Percentiles rank a stretch among this genome's conserved stretches.
Conservation (phyloP, 2,329 filamentous ascomycete genomes). For the Diaporthe helianthi region DNA sequence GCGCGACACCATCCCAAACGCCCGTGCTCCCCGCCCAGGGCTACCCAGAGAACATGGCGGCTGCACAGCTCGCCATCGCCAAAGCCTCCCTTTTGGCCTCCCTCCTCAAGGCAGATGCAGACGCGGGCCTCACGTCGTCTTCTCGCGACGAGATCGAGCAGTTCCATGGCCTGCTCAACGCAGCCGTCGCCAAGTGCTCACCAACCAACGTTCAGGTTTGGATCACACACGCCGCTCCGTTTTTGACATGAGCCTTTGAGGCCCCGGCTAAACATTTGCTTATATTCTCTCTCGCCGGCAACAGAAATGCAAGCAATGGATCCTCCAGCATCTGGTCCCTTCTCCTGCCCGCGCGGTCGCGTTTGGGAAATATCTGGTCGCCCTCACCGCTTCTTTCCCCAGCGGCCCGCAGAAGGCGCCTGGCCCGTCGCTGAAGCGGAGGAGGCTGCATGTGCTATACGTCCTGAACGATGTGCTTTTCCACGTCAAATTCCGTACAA, state of each 20-base stretch:
- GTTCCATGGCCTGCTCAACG: constrained; percentile 72
- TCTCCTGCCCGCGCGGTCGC: constrained; percentile 71
- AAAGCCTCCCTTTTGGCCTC: constrained; percentile 80
- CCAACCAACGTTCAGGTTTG: constrained; percentile 89
- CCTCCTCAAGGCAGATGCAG: constrained; percentile 77
- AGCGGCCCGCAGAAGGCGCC: constrained; percentile 43
- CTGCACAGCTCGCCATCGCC: constrained; percentile 76
- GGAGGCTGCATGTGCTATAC: constrained; percentile 78
- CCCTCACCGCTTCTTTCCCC: constrained; percentile 67
- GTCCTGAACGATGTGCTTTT: constrained; percentile 80
- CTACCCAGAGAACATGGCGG: constrained; percentile 58
- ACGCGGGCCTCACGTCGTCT: constrained; percentile 53
- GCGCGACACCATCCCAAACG: neutral
- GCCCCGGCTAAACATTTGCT: constrained; percentile 48
- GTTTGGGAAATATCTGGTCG: constrained; percentile 77
- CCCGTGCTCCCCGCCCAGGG: neutral
- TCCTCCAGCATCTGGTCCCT: constrained; percentile 72
- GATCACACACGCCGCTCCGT: constrained; percentile 44
- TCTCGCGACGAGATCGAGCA: constrained; percentile 72
- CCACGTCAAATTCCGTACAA: constrained; percentile 64
- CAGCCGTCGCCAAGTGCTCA: constrained; percentile 74
- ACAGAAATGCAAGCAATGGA: constrained; percentile 90
- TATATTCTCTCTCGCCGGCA: constrained; percentile 41
- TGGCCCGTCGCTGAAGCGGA: constrained; percentile 67
- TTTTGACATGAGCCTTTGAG: constrained; percentile 37